Evolutionary conservation across 1,284 basidiomycete species (phyloP).

Genomic region (Apiotrichum porosum): DNA sequence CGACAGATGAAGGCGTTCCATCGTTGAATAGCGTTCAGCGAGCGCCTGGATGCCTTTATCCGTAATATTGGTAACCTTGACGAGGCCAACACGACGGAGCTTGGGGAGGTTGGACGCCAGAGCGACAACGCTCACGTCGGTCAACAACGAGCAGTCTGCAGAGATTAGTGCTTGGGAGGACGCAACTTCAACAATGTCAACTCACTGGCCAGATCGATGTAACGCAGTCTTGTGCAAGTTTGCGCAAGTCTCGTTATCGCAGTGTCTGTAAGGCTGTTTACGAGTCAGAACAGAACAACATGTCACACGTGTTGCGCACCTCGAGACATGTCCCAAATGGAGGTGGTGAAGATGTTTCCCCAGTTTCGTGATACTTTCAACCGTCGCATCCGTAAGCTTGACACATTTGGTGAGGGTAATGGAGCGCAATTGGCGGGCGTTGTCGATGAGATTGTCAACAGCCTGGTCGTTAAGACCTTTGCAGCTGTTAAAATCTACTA

Average conservation of each 20-base stretch:
- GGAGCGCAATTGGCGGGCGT: slow-evolving; percentile 85
- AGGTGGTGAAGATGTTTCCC: slow-evolving; percentile 92
- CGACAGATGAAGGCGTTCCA: slow-evolving; percentile 94
- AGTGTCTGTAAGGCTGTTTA: slow-evolving; percentile 77
- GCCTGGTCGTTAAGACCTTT: slow-evolving; percentile 77
- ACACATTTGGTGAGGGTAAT: slow-evolving; percentile 88
- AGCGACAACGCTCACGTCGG: slow-evolving; percentile 91
- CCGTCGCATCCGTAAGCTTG: slow-evolving; percentile 74
- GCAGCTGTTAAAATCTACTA: slow-evolving; percentile 86
- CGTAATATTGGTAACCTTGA: slow-evolving; percentile 84
- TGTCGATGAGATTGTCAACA: slow-evolving; percentile 80
- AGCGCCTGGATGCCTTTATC: slow-evolving; percentile 88
- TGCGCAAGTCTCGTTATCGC: slow-evolving; percentile 79
- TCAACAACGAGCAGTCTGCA: slow-evolving; percentile 76
- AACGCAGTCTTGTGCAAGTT: slow-evolving; percentile 85
- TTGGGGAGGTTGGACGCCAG: slow-evolving; percentile 78
- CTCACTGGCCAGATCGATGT: slow-evolving; percentile 94
- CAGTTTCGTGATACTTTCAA: slow-evolving; percentile 78
- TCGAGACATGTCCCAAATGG: slow-evolving; percentile 83
- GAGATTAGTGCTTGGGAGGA: neutral
- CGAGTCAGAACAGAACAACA: too few relatives aligned
- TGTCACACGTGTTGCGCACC: too few relatives aligned
- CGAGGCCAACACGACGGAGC: slow-evolving; percentile 88
- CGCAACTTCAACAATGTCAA: slow-evolving; percentile 17
- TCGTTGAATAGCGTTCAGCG: slow-evolving; percentile 63